Base-by-base conservation (phyloP, 176 grass and related monocot species). In the Musa beccarii region DNA sequence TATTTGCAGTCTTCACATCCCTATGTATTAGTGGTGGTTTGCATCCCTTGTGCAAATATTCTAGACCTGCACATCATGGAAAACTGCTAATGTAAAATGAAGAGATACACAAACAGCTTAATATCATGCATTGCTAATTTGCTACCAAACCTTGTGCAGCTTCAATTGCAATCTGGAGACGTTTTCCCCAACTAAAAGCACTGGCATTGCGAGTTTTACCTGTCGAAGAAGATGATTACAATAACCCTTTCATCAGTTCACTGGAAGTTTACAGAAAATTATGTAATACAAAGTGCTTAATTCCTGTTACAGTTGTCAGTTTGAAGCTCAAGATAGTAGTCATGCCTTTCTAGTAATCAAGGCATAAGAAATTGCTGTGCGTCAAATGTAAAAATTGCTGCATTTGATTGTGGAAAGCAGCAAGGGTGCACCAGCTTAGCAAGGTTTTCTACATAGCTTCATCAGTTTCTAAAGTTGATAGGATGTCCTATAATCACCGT, bases 101-200 rank as follows among this genome's bases (percentile, higher is more conserved):
- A 34, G 29, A 34, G 29, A 34, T 34, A 34, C 29, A 34, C 29
- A 34, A 34, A 34, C 29, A 34, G 29, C 29, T 34, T 34, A 34
- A 34, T 34, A 34, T 34, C 5, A 4, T 34, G 29, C 3, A 3
- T 34, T 34, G 25, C 17, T 34, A 67, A 34, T 26, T 2, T 67
- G 11, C 64, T 28, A 28, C 26, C 64, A 67, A 67, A 66, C 64
- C 64, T 67, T 67, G 23, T 24, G 64, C 64, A 67, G 64, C 64
- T 67, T 67, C 23, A 67, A 28, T 28, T 67, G 64, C 64, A 14
- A 67, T 67, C 25, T 28, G 64, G 11, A 67, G 64, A 12, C 8
- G 20, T 11, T 67, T 28, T 67, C 64, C 64, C 64, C 64, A 94
- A n/a, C 52, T 53, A 1, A 94, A 54, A n/a, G 1, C 21, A 59